A percentile compares a stretch with the other conserved stretches of the same genome.
Evolutionary conservation across 2,329 filamentous ascomycete species (phyloP).

Genomic region (Zymoseptoria crescenta): DNA sequence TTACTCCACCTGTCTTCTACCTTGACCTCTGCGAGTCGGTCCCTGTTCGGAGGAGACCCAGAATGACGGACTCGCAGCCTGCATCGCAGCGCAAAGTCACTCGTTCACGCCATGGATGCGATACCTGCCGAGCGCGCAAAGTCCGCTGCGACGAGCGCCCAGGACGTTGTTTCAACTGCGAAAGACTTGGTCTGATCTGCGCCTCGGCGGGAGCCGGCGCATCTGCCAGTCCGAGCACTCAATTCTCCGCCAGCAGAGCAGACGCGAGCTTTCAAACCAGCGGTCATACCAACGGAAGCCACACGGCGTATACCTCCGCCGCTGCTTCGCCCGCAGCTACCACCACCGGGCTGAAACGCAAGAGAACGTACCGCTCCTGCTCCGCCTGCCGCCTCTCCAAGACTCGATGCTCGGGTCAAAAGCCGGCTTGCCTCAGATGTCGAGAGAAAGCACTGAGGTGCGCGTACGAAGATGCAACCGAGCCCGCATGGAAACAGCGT

Average conservation of each 20-base stretch:
- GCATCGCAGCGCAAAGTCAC: slow-evolving; percentile 4
- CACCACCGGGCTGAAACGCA: slow-evolving; percentile 14
- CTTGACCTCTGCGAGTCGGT: too few species aligned
- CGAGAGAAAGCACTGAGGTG: slow-evolving; percentile 15
- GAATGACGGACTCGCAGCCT: neutral
- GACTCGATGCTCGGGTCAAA: slow-evolving; percentile 19
- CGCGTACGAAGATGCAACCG: slow-evolving; percentile 17
- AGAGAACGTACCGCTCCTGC: slow-evolving; percentile 19
- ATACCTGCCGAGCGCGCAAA: slow-evolving; percentile 19
- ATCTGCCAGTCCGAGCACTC: neutral
- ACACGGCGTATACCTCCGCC: neutral
- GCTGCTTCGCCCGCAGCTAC: slow-evolving; percentile 1
- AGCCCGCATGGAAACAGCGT: slow-evolving; percentile 20
- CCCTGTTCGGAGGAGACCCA: too few species aligned
- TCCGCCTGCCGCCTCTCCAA: slow-evolving; percentile 16
- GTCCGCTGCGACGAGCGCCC: slow-evolving; percentile 16
- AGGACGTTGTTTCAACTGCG: slow-evolving; percentile 16
- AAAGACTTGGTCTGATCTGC: slow-evolving; percentile 16
- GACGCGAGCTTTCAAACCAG: neutral
- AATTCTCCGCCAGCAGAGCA: neutral
- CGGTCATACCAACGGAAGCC: neutral
- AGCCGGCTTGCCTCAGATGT: slow-evolving; percentile 17
- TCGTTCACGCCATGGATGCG: slow-evolving; percentile 14
- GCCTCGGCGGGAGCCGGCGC: slow-evolving; percentile 4
- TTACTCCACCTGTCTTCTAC: neutral